Evolutionary conservation across 2,329 filamentous ascomycete genomes (phyloP).

Genomic region (Phialocephala subalpina): DNA sequence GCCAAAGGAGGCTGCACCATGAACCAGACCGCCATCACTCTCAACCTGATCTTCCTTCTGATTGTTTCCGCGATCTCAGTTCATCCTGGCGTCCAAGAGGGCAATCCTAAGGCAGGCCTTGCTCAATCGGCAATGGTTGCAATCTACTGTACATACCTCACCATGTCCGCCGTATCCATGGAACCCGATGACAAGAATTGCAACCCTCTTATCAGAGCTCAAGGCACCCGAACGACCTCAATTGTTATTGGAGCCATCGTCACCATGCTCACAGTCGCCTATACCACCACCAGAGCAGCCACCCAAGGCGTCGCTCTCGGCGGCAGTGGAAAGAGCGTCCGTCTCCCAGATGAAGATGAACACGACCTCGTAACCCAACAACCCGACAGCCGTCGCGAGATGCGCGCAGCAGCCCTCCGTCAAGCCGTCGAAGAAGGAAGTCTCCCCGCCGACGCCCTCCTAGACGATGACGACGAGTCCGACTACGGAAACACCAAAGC

Average conservation of each 20-base stretch:
- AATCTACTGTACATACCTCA: conserved; percentile 98
- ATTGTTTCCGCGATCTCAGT: conserved; percentile 85
- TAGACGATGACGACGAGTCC: conserved; percentile 71
- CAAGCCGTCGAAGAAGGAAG: conserved; percentile 93
- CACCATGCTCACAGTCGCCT: conserved; percentile 96
- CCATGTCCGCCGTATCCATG: conserved; percentile 98
- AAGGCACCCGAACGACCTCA: conserved; percentile 87
- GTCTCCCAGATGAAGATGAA: conserved; percentile 74
- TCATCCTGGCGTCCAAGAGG: conserved; percentile 88
- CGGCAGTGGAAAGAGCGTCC: conserved; percentile 66
- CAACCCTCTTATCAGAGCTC: conserved; percentile 88
- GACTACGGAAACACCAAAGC: conserved; percentile 66
- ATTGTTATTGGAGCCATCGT: conserved; percentile 93
- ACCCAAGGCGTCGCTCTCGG: conserved; percentile 86
- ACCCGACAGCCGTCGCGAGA: conserved; percentile 79
- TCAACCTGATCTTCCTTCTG: conserved; percentile 88
- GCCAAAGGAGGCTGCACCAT: conserved; percentile 82
- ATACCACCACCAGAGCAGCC: conserved; percentile 95
- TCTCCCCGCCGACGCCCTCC: conserved; percentile 86
- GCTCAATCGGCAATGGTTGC: conserved; percentile 98
- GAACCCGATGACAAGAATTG: conserved; percentile 94
- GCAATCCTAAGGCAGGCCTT: conserved; percentile 91
- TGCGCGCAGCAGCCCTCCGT: conserved; percentile 90
- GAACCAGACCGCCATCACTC: conserved; percentile 95
- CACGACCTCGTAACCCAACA: conserved; percentile 90